These are phyloP conservation scores for peach (Prunus persica) DNA, from an alignment of 306 rosid genomes.

Conservation along the genomic window Prunus_persica_NCBIv2 NC_034015.1:13744501-13745000, in stretches of 20 bases:
- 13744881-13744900: constrained; percentile 12
- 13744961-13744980: constrained; percentile 96
- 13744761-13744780: background rate
- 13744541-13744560: background rate
- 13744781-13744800: constrained; percentile 1
- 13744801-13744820: constrained; percentile 1
- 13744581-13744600: background rate
- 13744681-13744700: background rate
- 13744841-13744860: background rate
- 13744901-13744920: constrained; percentile 70
- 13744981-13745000: constrained; percentile 79
- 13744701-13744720: background rate
- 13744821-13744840: constrained; percentile 8
- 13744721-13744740: constrained; percentile 17
- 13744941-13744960: constrained; percentile 97
- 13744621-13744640: background rate
- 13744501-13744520: background rate
- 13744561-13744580: background rate
- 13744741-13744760: background rate
- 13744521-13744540: too few species aligned
- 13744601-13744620: too few species aligned
- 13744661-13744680: background rate
- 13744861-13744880: constrained; percentile 5
- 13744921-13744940: constrained; percentile 71
- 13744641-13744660: background rate